Evolutionary conservation across 2,329 filamentous ascomycete species (phyloP), one percentile per base, ranked within the genome.

Genomic region (Hortaea werneckii): DNA sequence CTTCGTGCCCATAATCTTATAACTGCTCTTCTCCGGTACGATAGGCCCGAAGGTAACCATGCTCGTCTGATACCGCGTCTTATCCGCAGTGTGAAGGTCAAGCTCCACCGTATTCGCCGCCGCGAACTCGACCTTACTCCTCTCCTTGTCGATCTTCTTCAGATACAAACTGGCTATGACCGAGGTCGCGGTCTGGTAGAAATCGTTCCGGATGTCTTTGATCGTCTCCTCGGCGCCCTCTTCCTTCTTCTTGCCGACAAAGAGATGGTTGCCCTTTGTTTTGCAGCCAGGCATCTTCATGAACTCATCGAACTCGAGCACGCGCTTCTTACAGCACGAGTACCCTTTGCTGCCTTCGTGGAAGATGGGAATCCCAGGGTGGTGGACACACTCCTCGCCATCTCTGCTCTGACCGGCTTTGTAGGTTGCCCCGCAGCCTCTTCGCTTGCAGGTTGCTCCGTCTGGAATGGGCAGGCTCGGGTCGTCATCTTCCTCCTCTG

Each of bases 331-430:
- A 71, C 92, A 98, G 73, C 92, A 98, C 49, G 82, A 88, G 76
- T 92, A 98, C 1, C 92, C 92, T 72, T 98, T 98, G 70, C 87
- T 94, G 32, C 92, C 92, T 71, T 98, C 92, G 65, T 98, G 92
- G 70, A 98, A 98, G 55, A 98, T 83, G 26, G 92, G 87, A 20
- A 77, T 79, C 4, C 92, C 92, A 0, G 92, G 89, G 67, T 98
- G 92, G 61, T 94, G 83, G 40, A 86, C 75, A 63, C 92, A 98
- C 50, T 79, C 74, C 71, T 95, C 89, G 1, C 73, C 77, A 29
- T 83, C 79, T 53, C 85, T 72, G 30, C 70, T 66, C 38, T 71
- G 63, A 0, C 77, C 77, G 51, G 76, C 77, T 46, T 74, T 75
- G 66, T 88, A 94, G 37, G 69, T 73, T 11, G 69, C 70, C 8